These are phyloP conservation scores for Spergularia marina DNA, from an alignment of 148 eudicot species.

Conservation along the genomic window DNA sequence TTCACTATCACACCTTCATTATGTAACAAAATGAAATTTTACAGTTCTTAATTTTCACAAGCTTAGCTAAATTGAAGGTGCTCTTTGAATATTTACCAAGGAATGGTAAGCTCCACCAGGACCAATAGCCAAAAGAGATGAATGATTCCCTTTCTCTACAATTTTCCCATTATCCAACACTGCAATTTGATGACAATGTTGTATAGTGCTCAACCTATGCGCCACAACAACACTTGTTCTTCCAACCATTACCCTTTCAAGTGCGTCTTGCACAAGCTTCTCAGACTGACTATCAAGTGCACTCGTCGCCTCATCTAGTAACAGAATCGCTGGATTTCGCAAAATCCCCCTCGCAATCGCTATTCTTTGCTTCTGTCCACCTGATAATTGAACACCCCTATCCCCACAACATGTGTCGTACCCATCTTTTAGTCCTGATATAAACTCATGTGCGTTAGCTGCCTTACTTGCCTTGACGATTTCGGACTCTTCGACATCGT, in stretches of 20 bases:
- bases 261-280: constrained; percentile 54
- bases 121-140: constrained; percentile 46
- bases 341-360: constrained; percentile 66
- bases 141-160: constrained; percentile 57
- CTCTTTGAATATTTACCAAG: constrained; percentile 25
- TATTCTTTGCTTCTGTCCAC: constrained; percentile 70
- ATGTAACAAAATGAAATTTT: no score
- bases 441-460: constrained; percentile 60
- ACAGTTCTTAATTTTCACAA: no score
- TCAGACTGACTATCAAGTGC: constrained; percentile 58
- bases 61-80: neutral
- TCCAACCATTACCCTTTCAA: constrained; percentile 45
- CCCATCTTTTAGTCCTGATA: constrained; percentile 52
- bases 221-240: constrained; percentile 60
- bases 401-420: constrained; percentile 54
- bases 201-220: constrained; percentile 61
- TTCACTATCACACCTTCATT: no score
- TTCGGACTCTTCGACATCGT: constrained; percentile 48
- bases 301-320: constrained; percentile 70
- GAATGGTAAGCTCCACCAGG: constrained; percentile 29
- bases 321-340: constrained; percentile 47
- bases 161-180: constrained; percentile 61
- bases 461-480: constrained; percentile 49
- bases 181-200: constrained; percentile 55
- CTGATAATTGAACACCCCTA: constrained; percentile 53